Conservation (phyloP, 495 filamentous ascomycete species). For the Parmelia sp. region DNA sequence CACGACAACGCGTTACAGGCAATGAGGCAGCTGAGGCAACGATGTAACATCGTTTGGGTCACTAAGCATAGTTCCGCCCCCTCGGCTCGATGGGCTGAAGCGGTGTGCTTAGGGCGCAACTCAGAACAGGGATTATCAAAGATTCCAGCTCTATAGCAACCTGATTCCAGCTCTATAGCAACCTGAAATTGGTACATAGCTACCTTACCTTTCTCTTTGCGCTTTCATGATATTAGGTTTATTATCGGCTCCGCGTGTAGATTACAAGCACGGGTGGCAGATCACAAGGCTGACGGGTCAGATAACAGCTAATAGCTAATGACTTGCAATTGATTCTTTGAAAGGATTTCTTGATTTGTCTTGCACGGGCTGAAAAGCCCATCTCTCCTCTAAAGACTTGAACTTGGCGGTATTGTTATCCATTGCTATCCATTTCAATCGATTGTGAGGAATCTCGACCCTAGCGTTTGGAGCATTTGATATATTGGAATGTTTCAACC, state of each 20-base stretch:
- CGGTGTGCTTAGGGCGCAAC: background rate
- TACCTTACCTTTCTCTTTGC: background rate
- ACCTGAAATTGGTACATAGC: background rate
- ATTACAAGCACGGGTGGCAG: background rate
- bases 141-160: background rate
- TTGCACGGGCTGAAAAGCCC: background rate
- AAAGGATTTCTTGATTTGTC: background rate
- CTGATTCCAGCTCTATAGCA: too few relatives aligned
- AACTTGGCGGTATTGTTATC: background rate
- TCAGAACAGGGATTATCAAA: background rate
- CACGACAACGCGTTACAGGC: background rate
- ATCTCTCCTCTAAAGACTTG: background rate
- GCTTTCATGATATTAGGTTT: background rate
- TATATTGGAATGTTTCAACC: background rate
- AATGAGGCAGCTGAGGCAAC: background rate
- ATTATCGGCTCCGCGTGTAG: background rate
- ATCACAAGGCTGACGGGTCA: background rate
- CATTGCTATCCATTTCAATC: too few relatives aligned
- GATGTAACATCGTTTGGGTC: background rate
- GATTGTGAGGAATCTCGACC: too few relatives aligned
- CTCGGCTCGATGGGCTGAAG: too few relatives aligned
- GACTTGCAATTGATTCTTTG: background rate
- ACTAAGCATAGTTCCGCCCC: background rate
- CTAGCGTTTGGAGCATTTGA: background rate
- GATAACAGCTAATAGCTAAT: background rate